Conservation (phyloP, 306 rosid species). For the Dryas drummondii region DNA sequence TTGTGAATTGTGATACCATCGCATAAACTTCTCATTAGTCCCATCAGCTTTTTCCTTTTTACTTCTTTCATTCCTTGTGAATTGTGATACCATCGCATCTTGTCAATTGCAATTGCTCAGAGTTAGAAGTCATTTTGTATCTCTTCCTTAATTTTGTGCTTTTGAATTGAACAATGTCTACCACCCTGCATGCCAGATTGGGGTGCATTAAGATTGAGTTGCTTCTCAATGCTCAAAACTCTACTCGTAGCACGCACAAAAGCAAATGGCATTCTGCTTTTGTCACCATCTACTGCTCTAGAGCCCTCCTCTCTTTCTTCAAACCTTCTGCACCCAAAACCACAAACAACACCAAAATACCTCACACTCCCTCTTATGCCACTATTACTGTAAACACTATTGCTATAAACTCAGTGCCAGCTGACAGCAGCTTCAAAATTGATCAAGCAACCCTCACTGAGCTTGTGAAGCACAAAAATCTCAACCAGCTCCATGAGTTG, state of each 20-base stretch:
- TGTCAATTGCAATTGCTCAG: too few relatives aligned
- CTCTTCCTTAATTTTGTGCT: not conserved
- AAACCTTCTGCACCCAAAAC: not conserved
- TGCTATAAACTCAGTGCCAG: not conserved
- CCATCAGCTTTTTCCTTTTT: too few relatives aligned
- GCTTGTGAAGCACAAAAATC: too few relatives aligned
- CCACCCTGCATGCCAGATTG: conserved; percentile 15
- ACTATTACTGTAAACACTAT: conserved; percentile 21
- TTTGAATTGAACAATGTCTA: not conserved
- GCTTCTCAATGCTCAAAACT: conserved; percentile 13
- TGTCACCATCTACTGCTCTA: conserved; percentile 45
- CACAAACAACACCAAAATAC: not conserved
- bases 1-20: too few relatives aligned
- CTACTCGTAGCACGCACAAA: not conserved
- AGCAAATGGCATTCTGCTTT: conserved; percentile 55
- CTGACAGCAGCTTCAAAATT: too few relatives aligned
- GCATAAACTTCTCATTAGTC: too few relatives aligned
- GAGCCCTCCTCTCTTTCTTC: conserved; percentile 36
- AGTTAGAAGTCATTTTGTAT: too few relatives aligned
- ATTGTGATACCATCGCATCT: too few relatives aligned
- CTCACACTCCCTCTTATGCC: conserved; percentile 22
- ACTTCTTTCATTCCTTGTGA: too few relatives aligned
- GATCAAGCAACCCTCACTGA: too few relatives aligned
- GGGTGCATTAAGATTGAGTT: not conserved
- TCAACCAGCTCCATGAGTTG: too few relatives aligned